Base-by-base conservation (phyloP, 2,329 filamentous ascomycete species). In the Phialophora verrucosa region DNA sequence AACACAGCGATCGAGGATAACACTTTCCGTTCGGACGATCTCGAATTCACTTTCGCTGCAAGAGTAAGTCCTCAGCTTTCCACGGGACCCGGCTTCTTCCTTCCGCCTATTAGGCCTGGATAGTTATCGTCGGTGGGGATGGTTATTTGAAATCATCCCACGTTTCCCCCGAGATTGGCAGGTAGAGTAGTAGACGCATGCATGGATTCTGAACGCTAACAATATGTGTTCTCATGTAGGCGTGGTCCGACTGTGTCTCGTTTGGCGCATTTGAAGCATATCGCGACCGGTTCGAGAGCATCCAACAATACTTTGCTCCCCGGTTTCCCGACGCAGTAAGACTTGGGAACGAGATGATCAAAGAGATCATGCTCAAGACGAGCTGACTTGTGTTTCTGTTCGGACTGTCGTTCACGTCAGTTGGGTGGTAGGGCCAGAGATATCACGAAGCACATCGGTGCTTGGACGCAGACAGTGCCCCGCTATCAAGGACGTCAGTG, bases 11-110 rank as follows among this genome's bases (percentile, higher is more conserved):
- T 97, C 73, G 87, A 94, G 70, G 94, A 99, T 78, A 90, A 91
- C 73, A 94, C 90, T 0, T 99, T 97, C 80, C 87, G 95, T n/a
- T 91, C 90, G 27, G 95, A 99, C 75, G 95, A 99, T 77, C 83
- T 99, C 64, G 95, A 99, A 79, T 99, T 99, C 76, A 97, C 94
- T 0, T 98, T 99, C 80, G 96, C 95, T 1, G 96, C 96, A 29
- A 84, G 93, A 63, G 84, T 86, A 77, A 76, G 81, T 77, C 49
- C 49, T 25, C 23, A 23, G 29, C 56, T 23, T 54, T 5, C 25
- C 20, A 38, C 29, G 25, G 14, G 20, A 14, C 5, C 31, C 25
- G 42, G 5, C 32, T 14, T 27, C 5, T 62, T 20, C 20, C 20
- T n/a, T 62, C 17, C 14, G 51, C 60, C 55, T 25, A 38, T 49